Evolutionary conservation across 2,329 filamentous ascomycete genomes (phyloP), one percentile per base, ranked within the genome.

Genomic region (Pseudopithomyces maydicus): DNA sequence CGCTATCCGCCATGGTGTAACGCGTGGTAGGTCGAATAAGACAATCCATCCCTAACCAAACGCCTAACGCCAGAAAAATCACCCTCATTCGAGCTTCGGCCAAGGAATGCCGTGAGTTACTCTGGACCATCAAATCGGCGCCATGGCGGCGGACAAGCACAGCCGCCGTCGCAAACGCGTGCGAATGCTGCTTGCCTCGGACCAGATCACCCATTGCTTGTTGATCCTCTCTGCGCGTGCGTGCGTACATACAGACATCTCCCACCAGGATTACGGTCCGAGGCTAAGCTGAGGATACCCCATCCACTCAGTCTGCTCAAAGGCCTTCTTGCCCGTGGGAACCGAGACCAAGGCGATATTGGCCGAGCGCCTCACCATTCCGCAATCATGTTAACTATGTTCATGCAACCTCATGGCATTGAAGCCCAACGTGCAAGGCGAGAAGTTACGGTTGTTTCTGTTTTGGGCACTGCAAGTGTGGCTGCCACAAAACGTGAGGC

Each of bases 391-490:
- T 57, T 46, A 50, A 49, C 55, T 38, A 32, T 39, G 11, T 50
- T 51, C 49, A 52, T 58, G 53, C 62, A 47, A 41, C 55, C 33
- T 51, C 36, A 45, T 26, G 54, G 52, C 56, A 58, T 69, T 67
- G 69, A 63, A 64, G 70, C 70, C 70, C 70, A 71, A 72, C 61
- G 35, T 47, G 39, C 48, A 56, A 58, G 64, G 66, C 68, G 64
- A 61, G 63, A 50, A 60, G 41, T 23, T 43, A 35, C 41, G 33
- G 15, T n/a, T 26, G 48, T 56, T 59, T 55, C 54, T 49, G 56
- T 58, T 57, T 56, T 32, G 51, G 50, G 53, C 50, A 48, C 43
- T 54, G 47, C 57, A 54, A 61, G 56, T 63, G 61, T 69, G 64
- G 65, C 63, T 67, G 61, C 49, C 56, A 59, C 55, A 71, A 67